Evolutionary conservation across 768 basidiomycete genomes (phyloP).

Genomic region (Mycena albidolilacea): DNA sequence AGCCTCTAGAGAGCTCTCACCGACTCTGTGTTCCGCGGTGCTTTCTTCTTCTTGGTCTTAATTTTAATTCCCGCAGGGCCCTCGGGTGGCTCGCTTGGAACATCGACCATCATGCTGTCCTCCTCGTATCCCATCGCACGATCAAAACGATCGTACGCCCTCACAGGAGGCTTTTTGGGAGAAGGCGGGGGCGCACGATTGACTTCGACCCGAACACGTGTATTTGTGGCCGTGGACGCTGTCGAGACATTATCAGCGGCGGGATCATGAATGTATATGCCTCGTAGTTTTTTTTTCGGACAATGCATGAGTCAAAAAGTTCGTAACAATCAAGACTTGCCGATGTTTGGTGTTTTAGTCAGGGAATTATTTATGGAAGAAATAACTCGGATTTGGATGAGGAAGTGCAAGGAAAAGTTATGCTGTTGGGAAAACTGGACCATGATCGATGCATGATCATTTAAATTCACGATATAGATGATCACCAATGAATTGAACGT

Average conservation of each 20-base stretch:
- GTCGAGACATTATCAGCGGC: neutral
- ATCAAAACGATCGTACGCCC: neutral
- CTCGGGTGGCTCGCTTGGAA: neutral
- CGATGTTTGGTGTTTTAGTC: no score
- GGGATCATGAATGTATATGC: constrained; percentile 10
- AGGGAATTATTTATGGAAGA: no score
- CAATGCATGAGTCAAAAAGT: neutral
- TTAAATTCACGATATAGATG: no score
- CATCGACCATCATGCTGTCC: neutral
- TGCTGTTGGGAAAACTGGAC: no score
- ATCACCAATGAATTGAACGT: no score
- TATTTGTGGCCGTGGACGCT: neutral
- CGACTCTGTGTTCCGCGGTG: neutral
- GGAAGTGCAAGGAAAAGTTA: no score
- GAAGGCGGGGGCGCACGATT: constrained; percentile 11
- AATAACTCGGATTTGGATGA: no score
- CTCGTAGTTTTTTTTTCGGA: neutral
- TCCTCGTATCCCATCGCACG: neutral
- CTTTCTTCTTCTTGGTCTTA: constrained; percentile 4
- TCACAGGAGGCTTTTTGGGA: neutral
- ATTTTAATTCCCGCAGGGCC: neutral
- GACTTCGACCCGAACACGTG: neutral
- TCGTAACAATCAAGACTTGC: no score
- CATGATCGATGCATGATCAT: no score
- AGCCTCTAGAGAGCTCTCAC: neutral